Conservation (phyloP, 495 filamentous ascomycete species). For the Penicillium samsonianum region DNA sequence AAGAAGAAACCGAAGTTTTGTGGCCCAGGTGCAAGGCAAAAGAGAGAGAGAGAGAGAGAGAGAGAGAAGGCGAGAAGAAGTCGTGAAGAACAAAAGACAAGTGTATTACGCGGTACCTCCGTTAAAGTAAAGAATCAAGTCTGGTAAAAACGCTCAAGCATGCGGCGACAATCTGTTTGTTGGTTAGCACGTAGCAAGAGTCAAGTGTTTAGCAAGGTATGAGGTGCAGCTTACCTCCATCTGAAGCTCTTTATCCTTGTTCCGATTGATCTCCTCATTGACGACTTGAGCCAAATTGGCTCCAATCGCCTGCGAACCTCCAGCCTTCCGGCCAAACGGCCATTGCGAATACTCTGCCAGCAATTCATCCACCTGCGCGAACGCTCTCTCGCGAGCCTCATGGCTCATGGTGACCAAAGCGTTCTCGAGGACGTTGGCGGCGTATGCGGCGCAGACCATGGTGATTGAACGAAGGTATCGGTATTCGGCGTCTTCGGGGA, state of each 20-base stretch:
- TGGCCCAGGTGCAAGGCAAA: constrained; percentile 19
- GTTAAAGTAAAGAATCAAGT: constrained; percentile 87
- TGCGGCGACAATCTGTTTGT: constrained; percentile 75
- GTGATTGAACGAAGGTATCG: constrained; percentile 85
- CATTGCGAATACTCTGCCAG: constrained; percentile 95
- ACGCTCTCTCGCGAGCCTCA: constrained; percentile 89
- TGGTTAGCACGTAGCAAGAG: constrained; percentile 26
- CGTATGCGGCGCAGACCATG: constrained; percentile 98
- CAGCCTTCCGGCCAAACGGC: constrained; percentile 83
- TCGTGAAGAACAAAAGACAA: constrained; percentile 20
- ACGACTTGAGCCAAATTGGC: constrained; percentile 90
- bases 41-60: not conserved
- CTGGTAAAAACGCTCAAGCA: constrained; percentile 96
- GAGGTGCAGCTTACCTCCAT: constrained; percentile 68
- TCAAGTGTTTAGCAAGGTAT: not conserved
- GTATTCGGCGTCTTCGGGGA: constrained; percentile 93
- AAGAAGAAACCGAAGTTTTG: constrained; percentile 23
- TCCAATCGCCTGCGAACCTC: constrained; percentile 76
- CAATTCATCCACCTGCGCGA: constrained; percentile 95
- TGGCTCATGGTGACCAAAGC: constrained; percentile 91
- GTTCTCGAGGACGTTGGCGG: constrained; percentile 97
- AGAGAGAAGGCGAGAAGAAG: constrained; percentile 7
- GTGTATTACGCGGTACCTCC: constrained; percentile 30
- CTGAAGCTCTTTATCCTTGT: constrained; percentile 90
- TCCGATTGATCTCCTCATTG: constrained; percentile 78